Evolutionary conservation across 768 basidiomycete genomes (phyloP), one percentile per base, ranked within the genome.

Genomic region (Steccherinum ochraceum): DNA sequence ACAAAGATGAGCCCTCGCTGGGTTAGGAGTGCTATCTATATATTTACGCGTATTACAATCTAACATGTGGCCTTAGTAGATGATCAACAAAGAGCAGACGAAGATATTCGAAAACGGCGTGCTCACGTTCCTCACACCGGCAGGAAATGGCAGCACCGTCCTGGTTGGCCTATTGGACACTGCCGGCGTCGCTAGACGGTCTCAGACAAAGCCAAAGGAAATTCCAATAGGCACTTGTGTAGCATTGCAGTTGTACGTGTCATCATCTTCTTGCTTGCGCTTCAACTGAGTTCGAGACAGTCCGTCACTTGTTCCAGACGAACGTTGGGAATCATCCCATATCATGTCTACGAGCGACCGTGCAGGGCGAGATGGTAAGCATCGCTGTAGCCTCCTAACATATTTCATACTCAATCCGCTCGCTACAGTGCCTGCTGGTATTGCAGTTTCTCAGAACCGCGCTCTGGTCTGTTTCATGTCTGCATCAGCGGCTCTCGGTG

Each of bases 361-460:
- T 42, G 64, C 68, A 7, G 79, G 80, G 16, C 72, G 70, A 67
- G 74, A 83, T 53, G 40, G 60, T 61, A 24, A 47, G 58, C 48
- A 26, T 13, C 18, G 40, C 26, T 48, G 5, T 48, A 43, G 20
- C 46, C n/a, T 44, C 16, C 12, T 25, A 13, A 25, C 4, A 23
- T 26, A 18, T 13, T n/a, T 21, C n/a, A 27, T 44, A 5, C 50
- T 27, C 18, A 24, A 39, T 52, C 50, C 41, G 12, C 45, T 13
- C 54, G 21, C 41, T 18, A 7, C 10, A 90, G 87, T 85, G 51
- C 83, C 86, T 3, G 61, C 81, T 23, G 74, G 71, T 52, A 74
- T 77, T 13, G 65, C 67, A 1, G 49, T 74, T 2, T 90, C 89
- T 3, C 86, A 78, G 25, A 88, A 84, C 57, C 67, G 72, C 46